A percentile compares a stretch with the other conserved stretches of the same genome.
Conservation (phyloP, 257 asterid species). For the Fraxinus americana region DNA sequence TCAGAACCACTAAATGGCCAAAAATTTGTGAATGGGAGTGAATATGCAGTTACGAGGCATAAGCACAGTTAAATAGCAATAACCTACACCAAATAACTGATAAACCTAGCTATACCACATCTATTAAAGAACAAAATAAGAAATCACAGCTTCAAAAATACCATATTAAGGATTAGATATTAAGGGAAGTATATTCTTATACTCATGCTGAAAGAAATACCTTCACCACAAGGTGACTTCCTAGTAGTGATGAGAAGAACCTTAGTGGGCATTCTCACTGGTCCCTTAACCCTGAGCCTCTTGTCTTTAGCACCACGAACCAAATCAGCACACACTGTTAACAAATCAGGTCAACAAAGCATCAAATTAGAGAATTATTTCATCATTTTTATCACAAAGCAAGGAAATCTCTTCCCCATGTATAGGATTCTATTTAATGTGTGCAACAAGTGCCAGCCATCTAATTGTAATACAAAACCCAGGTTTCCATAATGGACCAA, state of each 20-base stretch:
- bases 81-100: neutral
- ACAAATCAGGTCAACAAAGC: slow-evolving; percentile 12
- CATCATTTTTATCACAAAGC: neutral
- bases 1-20: neutral
- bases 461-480: neutral
- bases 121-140: neutral
- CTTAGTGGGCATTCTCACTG: slow-evolving; percentile 73
- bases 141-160: neutral
- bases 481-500: neutral
- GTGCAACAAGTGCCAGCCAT: neutral
- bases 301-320: slow-evolving; percentile 77
- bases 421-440: neutral
- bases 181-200: neutral
- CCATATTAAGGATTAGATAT: neutral
- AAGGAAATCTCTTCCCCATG: too few species aligned
- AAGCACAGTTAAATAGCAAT: neutral
- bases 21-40: neutral
- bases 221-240: slow-evolving; percentile 80
- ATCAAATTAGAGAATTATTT: neutral
- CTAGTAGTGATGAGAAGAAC: slow-evolving; percentile 68
- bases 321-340: slow-evolving; percentile 55
- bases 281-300: slow-evolving; percentile 68
- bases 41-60: neutral
- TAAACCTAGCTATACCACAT: neutral
- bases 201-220: slow-evolving; percentile 19